A percentile compares a stretch with the other conserved stretches of the same genome.
Conservation (phyloP, 129 eudicot genomes). For the Chrysanthemum makinoi region DNA sequence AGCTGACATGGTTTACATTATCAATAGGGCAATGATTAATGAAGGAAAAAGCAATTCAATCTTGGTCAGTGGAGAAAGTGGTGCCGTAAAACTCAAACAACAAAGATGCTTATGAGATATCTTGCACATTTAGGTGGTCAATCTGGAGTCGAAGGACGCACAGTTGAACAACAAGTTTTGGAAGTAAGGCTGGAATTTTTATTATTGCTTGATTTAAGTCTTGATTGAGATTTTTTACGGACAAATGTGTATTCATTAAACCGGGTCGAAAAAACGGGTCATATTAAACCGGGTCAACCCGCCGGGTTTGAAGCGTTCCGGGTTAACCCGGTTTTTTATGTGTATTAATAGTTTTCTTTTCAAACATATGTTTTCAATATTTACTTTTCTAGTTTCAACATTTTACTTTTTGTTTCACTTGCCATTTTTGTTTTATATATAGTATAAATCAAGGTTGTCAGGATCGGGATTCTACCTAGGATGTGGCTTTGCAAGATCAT, state of each 20-base stretch:
- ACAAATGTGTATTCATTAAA: neutral
- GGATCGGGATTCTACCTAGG: too few species aligned
- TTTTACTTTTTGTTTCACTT: too few species aligned
- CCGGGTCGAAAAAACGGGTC: too few species aligned
- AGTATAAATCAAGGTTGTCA: too few species aligned
- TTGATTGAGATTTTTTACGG: neutral
- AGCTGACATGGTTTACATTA: conserved; percentile 18
- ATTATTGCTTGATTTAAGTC: conserved; percentile 11
- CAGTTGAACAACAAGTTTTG: conserved; percentile 96
- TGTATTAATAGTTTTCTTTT: too few species aligned
- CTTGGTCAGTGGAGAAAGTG: conserved; percentile 99
- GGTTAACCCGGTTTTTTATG: too few species aligned
- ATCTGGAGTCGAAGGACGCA: conserved; percentile 92
- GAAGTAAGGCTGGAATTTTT: conserved; percentile 61
- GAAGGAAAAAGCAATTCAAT: conserved; percentile 99
- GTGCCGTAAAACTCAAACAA: conserved; percentile 99
- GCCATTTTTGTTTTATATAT: too few species aligned
- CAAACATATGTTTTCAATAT: too few species aligned
- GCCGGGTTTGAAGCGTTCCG: too few species aligned
- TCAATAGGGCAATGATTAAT: conserved; percentile 85
- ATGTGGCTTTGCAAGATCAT: too few species aligned
- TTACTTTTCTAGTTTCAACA: too few species aligned
- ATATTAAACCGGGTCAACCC: too few species aligned
- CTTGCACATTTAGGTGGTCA: conserved; percentile 97
- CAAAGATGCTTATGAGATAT: conserved; percentile 98